Percentiles rank a stretch among this genome's conserved stretches.
Evolutionary conservation across 345 rosid species (phyloP).

Genomic region (Carallia pectinifolia): DNA sequence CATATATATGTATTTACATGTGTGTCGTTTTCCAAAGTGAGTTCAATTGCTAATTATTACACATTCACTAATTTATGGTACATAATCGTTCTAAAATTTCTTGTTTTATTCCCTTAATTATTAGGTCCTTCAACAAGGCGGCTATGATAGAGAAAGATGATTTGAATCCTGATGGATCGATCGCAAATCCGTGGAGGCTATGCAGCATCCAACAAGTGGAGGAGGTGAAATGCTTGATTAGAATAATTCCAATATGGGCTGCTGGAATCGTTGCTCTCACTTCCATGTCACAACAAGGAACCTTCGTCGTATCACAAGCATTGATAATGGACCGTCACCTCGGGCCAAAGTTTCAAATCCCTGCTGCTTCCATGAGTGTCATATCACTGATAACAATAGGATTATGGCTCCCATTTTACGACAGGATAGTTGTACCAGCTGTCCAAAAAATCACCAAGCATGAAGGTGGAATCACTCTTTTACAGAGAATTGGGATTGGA

Average conservation of each 20-base stretch:
- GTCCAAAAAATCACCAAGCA: constrained; percentile 17
- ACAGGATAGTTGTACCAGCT: constrained; percentile 21
- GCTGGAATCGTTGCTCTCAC: constrained; percentile 20
- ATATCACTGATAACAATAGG: constrained; percentile 23
- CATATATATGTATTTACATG: too few species aligned
- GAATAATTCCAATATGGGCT: constrained; percentile 18
- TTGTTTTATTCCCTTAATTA: neutral
- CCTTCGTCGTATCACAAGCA: constrained; percentile 28
- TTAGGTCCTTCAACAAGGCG: constrained; percentile 67
- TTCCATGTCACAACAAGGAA: constrained; percentile 22
- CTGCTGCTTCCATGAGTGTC: constrained; percentile 11
- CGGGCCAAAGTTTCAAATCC: constrained; percentile 22
- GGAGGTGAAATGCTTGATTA: constrained; percentile 26
- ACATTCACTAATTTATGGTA: neutral
- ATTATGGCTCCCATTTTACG: constrained; percentile 29
- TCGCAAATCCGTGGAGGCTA: constrained; percentile 20
- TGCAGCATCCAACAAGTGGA: constrained; percentile 26
- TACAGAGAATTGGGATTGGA: constrained; percentile 32
- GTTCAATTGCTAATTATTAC: too few species aligned
- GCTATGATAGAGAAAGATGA: constrained; percentile 50
- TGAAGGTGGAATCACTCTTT: constrained; percentile 26
- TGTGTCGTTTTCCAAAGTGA: too few species aligned
- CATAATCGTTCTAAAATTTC: neutral
- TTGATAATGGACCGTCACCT: constrained; percentile 23
- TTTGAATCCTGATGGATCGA: constrained; percentile 41